These are phyloP conservation scores for Malassezia sympodialis DNA, from an alignment of 1,284 basidiomycete species.

Conservation along the genomic window DNA sequence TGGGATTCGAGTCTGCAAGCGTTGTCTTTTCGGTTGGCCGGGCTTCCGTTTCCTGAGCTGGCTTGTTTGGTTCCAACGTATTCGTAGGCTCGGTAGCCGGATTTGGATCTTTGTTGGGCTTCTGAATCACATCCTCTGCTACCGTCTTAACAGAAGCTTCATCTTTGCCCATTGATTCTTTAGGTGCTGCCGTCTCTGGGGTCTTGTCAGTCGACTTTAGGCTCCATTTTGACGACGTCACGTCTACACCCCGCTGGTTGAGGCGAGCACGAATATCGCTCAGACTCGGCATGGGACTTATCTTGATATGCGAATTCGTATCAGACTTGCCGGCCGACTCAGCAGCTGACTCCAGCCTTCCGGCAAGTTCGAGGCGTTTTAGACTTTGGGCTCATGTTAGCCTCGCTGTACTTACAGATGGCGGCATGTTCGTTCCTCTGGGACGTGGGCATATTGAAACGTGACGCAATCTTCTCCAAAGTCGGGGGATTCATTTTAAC, in stretches of 20 bases:
- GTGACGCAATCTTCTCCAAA: conserved; percentile 10
- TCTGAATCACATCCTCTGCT: too few species aligned
- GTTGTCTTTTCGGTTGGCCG: neutral
- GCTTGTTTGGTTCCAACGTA: neutral
- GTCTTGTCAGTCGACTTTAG: neutral
- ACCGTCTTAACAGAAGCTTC: too few species aligned
- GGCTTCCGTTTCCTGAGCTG: neutral
- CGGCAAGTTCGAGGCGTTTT: conserved; percentile 10
- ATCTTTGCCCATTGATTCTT: neutral
- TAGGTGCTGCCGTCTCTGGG: too few species aligned
- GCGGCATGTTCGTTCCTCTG: neutral
- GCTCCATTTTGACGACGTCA: conserved; percentile 9
- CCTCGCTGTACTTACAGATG: neutral
- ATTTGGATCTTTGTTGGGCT: neutral
- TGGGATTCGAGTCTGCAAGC: neutral
- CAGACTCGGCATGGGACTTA: conserved; percentile 33
- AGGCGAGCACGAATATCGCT: conserved; percentile 41
- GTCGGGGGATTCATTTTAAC: conserved; percentile 6
- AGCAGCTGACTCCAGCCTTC: conserved; percentile 1
- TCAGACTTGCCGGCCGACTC: neutral
- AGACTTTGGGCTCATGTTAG: conserved; percentile 1
- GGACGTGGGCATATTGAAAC: conserved; percentile 5
- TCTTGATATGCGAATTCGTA: neutral
- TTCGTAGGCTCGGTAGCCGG: neutral
- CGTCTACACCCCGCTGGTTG: conserved; percentile 12